Conservation (phyloP, 768 basidiomycete species). For the Filobasidium floriforme region DNA sequence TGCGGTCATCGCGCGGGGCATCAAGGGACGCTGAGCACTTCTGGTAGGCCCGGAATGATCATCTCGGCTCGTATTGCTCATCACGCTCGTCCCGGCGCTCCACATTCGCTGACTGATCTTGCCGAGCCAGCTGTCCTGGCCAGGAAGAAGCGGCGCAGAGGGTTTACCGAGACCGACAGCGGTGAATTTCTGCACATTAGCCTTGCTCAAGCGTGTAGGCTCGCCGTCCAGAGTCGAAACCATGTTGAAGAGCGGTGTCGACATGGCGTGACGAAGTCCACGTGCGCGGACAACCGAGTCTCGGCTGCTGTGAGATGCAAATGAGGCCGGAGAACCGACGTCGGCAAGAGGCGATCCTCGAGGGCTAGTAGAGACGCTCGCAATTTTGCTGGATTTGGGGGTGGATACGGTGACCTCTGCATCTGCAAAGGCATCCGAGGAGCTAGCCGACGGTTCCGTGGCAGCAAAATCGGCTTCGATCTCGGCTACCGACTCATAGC, state of each 20-base stretch:
- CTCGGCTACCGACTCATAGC: not conserved
- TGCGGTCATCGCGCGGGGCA: slow-evolving; percentile 13
- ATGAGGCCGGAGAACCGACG: not conserved
- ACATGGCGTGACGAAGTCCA: slow-evolving; percentile 17
- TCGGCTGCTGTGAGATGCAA: slow-evolving; percentile 2
- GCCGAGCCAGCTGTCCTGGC: slow-evolving; percentile 14
- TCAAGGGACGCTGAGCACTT: not conserved
- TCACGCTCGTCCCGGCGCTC: slow-evolving; percentile 16
- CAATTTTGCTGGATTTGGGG: not conserved
- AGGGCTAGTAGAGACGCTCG: not conserved
- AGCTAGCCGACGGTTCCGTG: not conserved
- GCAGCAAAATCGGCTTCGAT: not conserved
- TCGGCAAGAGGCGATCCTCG: not conserved
- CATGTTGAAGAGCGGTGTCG: slow-evolving; percentile 13
- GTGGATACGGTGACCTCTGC: not conserved
- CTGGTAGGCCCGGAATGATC: not conserved
- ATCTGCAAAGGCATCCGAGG: not conserved
- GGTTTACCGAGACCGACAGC: not conserved
- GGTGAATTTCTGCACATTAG: not conserved
- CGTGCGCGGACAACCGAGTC: slow-evolving; percentile 7
- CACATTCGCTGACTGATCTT: slow-evolving; percentile 17
- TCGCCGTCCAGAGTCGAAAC: not conserved
- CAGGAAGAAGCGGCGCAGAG: slow-evolving; percentile 7
- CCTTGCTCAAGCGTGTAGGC: not conserved
- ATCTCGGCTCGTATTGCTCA: slow-evolving; percentile 19